Evolutionary conservation across 2,329 filamentous ascomycete genomes (phyloP).

Genomic region (Claviceps sp.): DNA sequence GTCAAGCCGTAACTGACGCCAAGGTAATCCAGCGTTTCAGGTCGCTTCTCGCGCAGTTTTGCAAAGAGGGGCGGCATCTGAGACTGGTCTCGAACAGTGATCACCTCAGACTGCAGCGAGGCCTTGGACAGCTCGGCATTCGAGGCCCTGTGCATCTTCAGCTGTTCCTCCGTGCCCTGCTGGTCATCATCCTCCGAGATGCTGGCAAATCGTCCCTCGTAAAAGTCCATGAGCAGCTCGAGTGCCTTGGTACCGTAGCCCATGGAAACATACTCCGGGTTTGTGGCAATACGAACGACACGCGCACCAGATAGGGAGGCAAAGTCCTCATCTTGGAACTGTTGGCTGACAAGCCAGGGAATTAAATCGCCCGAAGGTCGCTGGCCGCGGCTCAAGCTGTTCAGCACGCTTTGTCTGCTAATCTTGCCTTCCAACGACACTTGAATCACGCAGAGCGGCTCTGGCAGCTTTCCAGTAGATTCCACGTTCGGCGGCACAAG

Average conservation of each 20-base stretch:
- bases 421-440: constrained; percentile 91
- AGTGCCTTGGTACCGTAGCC: constrained; percentile 87
- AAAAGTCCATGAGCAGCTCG: constrained; percentile 80
- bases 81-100: constrained; percentile 78
- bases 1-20: constrained; percentile 95
- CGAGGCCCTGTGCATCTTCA: constrained; percentile 63
- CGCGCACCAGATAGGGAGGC: constrained; percentile 84
- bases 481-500: constrained; percentile 77
- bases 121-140: constrained; percentile 68
- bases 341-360: constrained; percentile 93
- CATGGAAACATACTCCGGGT: constrained; percentile 84
- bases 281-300: constrained; percentile 88
- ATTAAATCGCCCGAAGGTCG: constrained; percentile 87
- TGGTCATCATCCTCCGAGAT: constrained; percentile 60
- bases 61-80: constrained; percentile 90
- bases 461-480: constrained; percentile 64
- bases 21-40: constrained; percentile 75
- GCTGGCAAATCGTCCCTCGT: constrained; percentile 81
- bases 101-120: constrained; percentile 70
- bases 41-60: constrained; percentile 69
- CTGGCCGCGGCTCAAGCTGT: constrained; percentile 77
- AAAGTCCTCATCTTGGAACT: constrained; percentile 97
- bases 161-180: constrained; percentile 33
- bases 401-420: constrained; percentile 82
- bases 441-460: constrained; percentile 90